These are phyloP conservation scores for Apiospora arundinis DNA, from an alignment of 2,329 filamentous ascomycete genomes.

Conservation along the genomic window DNA sequence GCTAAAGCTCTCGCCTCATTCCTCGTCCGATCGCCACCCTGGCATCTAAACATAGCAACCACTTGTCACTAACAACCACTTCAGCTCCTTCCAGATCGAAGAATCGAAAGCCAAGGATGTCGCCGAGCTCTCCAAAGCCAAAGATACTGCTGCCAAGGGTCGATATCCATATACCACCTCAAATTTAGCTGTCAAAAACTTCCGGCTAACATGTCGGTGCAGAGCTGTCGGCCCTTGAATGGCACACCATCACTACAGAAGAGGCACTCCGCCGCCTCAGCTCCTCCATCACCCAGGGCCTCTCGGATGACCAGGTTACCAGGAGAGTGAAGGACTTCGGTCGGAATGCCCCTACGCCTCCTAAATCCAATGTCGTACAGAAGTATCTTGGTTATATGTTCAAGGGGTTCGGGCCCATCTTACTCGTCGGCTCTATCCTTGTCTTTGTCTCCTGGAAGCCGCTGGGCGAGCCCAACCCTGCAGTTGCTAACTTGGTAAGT, in stretches of 20 bases:
- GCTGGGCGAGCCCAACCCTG: conserved; percentile 49
- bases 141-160: conserved; percentile 21
- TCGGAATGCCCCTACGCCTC: conserved; percentile 47
- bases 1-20: neutral
- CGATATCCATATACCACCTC: conserved; percentile 42
- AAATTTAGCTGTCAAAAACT: conserved; percentile 27
- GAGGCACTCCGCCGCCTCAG: conserved; percentile 21
- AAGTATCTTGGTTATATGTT: conserved; percentile 51
- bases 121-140: conserved; percentile 16
- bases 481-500: conserved; percentile 56
- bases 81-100: conserved; percentile 22
- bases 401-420: conserved; percentile 54
- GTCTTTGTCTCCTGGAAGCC: conserved; percentile 57
- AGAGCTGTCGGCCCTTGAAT: conserved; percentile 21
- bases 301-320: conserved; percentile 31
- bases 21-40: conserved; percentile 44
- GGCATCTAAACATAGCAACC: neutral
- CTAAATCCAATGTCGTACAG: conserved; percentile 50
- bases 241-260: conserved; percentile 20
- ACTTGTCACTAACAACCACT: neutral
- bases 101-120: conserved; percentile 15
- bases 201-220: conserved; percentile 5
- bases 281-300: conserved; percentile 8
- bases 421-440: conserved; percentile 54
- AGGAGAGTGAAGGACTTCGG: conserved; percentile 48